Base-by-base conservation (phyloP, 208 protist genomes). In the Trypanosoma brucei region DNA sequence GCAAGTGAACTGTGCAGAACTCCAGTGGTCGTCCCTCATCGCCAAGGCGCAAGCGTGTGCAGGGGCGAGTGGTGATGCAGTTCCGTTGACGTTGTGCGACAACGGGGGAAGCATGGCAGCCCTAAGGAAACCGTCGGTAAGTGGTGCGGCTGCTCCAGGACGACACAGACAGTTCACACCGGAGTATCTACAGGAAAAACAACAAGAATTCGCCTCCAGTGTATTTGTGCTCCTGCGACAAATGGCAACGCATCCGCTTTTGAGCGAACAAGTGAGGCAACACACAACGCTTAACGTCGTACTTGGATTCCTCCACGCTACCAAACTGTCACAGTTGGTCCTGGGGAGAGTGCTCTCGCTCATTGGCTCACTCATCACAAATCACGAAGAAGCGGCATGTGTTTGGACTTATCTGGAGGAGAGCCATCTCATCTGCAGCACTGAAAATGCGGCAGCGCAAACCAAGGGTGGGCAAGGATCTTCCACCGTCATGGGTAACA, bases 151-250 rank as follows among this genome's bases (percentile, higher is more conserved):
- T 11, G 53, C 30, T 34, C 45, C 57, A 14, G 42, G 42, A 50
- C 8, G 76, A 31, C 80, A 90, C 55, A 62, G 56, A 9, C 79
- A 92, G 63, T 92, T 83, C 59, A 90, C 86, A 22, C 65, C 55
- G 2, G 61, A 56, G n/a, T 90, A 89, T 70, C 49, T 74, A 22
- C 49, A 62, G 39, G 79, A 72, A 65, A 83, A 79, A 50, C 85
- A 91, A 53, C 78, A 81, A 30, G 53, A 52, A 34, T 95, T 78
- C 71, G 76, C 91, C 34, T 59, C 76, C 14, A 83, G 81, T 59
- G 76, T 93, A 37, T 92, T 95, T 58, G 67, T 89, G 42, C 59
- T 94, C 22, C 71, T 94, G 53, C 83, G 85, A 0, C 85, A 94
- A 65, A 65, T 91, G 33, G 77, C 81, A n/a, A 71, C 68, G 1